Conservation (phyloP, 208 protist species). For the Crithidia thermophila region DNA sequence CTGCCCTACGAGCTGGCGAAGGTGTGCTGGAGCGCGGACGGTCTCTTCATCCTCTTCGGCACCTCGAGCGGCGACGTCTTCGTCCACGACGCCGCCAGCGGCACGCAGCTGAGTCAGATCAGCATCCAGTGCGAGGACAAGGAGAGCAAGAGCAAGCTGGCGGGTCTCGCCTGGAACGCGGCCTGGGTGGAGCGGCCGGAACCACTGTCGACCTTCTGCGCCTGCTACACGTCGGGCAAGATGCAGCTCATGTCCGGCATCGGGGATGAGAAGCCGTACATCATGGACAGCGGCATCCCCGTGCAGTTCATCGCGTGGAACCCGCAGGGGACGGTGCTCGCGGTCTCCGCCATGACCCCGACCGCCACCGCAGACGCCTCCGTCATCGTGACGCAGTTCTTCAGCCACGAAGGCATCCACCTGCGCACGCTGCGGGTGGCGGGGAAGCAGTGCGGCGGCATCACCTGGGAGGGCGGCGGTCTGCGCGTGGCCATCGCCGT, state of each 20-base stretch:
- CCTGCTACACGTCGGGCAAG: constrained; percentile 90
- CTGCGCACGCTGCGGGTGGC: constrained; percentile 92
- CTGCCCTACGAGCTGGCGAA: constrained; percentile 84
- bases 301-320: constrained; percentile 92
- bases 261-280: constrained; percentile 79
- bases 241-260: constrained; percentile 94
- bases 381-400: constrained; percentile 94
- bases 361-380: constrained; percentile 23
- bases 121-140: constrained; percentile 50
- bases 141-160: constrained; percentile 34
- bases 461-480: constrained; percentile 95
- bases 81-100: constrained; percentile 86
- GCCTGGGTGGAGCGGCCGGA: constrained; percentile 86
- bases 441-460: constrained; percentile 79
- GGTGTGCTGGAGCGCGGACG: constrained; percentile 96
- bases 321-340: constrained; percentile 92
- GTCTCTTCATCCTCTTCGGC: constrained; percentile 91
- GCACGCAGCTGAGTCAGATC: constrained; percentile 81
- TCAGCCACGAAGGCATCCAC: constrained; percentile 89
- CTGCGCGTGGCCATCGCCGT: constrained; percentile 95
- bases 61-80: constrained; percentile 87
- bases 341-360: constrained; percentile 73
- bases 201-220: constrained; percentile 79
- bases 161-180: constrained; percentile 84
- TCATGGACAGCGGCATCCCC: constrained; percentile 92